Evolutionary conservation across 805 yeast species (phyloP).

Genomic region (Candida orba): DNA sequence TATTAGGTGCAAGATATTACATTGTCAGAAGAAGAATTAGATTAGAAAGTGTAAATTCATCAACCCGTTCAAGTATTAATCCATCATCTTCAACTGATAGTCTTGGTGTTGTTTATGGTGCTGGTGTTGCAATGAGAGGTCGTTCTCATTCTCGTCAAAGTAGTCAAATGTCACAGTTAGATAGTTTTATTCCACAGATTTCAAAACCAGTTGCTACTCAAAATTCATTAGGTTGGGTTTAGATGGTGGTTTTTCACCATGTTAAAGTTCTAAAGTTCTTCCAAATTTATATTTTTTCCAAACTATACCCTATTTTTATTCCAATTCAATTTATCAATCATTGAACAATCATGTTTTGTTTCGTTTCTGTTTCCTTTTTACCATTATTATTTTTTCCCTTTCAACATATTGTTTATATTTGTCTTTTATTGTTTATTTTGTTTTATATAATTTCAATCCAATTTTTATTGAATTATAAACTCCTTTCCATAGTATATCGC

Average conservation of each 20-base stretch:
- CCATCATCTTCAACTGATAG: constrained; percentile 13
- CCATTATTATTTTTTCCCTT: too few relatives aligned
- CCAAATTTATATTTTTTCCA: background rate
- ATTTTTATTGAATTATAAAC: too few relatives aligned
- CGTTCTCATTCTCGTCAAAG: background rate
- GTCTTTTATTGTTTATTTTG: too few relatives aligned
- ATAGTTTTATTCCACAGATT: constrained; percentile 36
- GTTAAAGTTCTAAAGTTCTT: background rate
- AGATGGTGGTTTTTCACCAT: constrained; percentile 1
- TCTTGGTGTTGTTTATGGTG: constrained; percentile 15
- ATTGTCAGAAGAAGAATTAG: constrained; percentile 23
- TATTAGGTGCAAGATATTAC: constrained; percentile 45
- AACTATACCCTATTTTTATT: background rate
- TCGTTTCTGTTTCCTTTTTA: too few relatives aligned
- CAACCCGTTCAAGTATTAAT: constrained; percentile 10
- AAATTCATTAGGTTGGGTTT: constrained; percentile 67
- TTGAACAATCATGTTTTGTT: too few relatives aligned
- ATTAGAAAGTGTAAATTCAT: constrained; percentile 12
- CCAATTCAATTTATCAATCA: too few relatives aligned
- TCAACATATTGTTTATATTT: too few relatives aligned
- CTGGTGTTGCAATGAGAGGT: constrained; percentile 17
- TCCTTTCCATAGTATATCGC: too few relatives aligned
- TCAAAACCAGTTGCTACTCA: constrained; percentile 65
- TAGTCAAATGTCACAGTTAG: constrained; percentile 21
- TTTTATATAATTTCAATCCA: too few relatives aligned